Percentiles rank a stretch among this genome's conserved stretches.
phyloP scores from a whole-genome alignment of 2,329 filamentous ascomycete species.

The Cordyceps militaris region DNA sequence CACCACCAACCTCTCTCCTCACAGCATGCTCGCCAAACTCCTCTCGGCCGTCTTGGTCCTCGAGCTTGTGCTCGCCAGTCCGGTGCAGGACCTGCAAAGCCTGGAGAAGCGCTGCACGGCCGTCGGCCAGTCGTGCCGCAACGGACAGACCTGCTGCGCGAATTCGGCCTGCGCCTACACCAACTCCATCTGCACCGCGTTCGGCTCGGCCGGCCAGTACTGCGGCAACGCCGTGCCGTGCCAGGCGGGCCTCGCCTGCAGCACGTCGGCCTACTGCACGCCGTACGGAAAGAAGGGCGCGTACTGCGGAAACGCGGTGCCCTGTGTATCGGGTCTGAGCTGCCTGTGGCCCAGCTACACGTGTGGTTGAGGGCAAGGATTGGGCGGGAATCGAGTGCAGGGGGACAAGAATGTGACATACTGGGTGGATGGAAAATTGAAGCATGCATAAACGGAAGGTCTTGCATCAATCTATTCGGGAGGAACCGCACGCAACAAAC shows the following conservation, averaged over 20 bases:
- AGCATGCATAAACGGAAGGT: too few relatives aligned
- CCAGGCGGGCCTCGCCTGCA: not conserved
- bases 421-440: too few relatives aligned
- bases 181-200: constrained; percentile 19
- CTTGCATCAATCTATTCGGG: too few relatives aligned
- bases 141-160: not conserved
- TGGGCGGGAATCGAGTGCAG: too few relatives aligned
- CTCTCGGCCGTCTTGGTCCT: too few relatives aligned
- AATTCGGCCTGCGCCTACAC: not conserved
- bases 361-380: too few relatives aligned
- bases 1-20: too few relatives aligned
- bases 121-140: not conserved
- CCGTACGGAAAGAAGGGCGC: not conserved
- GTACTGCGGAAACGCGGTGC: not conserved
- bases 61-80: not conserved
- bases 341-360: too few relatives aligned
- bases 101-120: not conserved
- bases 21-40: too few relatives aligned
- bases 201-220: constrained; percentile 43
- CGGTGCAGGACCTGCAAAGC: not conserved
- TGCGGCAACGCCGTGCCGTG: constrained; percentile 24
- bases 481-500: too few relatives aligned
- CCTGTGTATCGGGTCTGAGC: not conserved
- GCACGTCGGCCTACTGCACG: not conserved
- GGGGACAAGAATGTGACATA: too few relatives aligned